Conservation (phyloP, 169 alveolate genomes). For the Eimeria mitis region DNA sequence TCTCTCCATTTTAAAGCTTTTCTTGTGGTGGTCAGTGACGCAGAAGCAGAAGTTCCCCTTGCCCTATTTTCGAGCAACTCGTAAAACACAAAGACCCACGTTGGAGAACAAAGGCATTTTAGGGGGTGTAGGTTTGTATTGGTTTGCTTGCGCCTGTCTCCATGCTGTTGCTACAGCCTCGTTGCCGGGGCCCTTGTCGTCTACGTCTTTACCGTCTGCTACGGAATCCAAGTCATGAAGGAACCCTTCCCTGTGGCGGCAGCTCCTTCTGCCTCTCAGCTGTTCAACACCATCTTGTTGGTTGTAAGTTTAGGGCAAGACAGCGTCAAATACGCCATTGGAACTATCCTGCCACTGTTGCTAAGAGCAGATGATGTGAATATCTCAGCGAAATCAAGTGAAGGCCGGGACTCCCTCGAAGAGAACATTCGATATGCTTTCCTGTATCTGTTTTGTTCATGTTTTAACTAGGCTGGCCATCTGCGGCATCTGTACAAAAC, state of each 20-base stretch:
- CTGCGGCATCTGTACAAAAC: constrained; percentile 21
- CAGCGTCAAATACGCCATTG: background rate
- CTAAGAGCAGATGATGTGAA: background rate
- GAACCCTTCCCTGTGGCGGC: constrained; percentile 57
- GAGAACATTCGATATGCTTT: background rate
- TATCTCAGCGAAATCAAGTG: background rate
- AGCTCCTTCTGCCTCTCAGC: constrained; percentile 39
- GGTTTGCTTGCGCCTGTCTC: background rate
- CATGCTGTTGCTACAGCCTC: background rate
- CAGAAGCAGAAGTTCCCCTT: background rate
- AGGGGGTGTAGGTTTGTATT: background rate
- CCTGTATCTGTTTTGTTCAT: background rate
- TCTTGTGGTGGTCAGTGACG: constrained; percentile 49
- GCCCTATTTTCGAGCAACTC: background rate
- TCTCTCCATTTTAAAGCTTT: background rate
- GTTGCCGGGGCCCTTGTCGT: constrained; percentile 6
- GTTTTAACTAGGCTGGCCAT: constrained; percentile 20
- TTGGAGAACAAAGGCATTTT: background rate
- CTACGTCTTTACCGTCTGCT: constrained; percentile 28
- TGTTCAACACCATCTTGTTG: constrained; percentile 24
- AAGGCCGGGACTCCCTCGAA: background rate
- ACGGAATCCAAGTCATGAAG: constrained; percentile 33
- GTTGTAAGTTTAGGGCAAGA: background rate
- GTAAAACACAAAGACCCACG: too few species aligned
- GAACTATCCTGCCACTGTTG: background rate